These are phyloP conservation scores for Plasmodiophora brassicae DNA, from an alignment of 208 protist species.

Conservation along the genomic window DNA sequence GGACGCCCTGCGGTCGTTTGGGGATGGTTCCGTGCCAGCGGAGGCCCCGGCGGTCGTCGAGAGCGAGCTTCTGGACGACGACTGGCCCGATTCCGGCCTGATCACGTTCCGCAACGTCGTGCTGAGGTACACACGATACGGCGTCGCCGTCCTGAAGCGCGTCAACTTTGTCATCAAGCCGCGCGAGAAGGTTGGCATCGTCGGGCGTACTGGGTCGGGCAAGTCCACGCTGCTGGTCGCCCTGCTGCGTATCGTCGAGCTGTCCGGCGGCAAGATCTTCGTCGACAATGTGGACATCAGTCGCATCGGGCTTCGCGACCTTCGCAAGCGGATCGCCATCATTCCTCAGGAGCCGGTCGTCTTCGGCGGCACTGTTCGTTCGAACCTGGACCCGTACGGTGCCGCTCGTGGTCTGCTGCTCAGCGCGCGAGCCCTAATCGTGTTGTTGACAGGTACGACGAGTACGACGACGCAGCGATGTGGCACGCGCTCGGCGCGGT, in stretches of 20 bases:
- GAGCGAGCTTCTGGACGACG: background rate
- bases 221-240: slow-evolving; percentile 54
- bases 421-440: slow-evolving; percentile 68
- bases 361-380: slow-evolving; percentile 81
- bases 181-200: slow-evolving; percentile 54
- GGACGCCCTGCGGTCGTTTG: background rate
- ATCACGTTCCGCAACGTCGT: slow-evolving; percentile 5
- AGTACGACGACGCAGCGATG: slow-evolving; percentile 58
- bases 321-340: slow-evolving; percentile 83
- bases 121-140: slow-evolving; percentile 31
- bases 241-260: slow-evolving; percentile 48
- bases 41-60: background rate
- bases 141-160: slow-evolving; percentile 23
- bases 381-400: slow-evolving; percentile 82
- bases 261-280: slow-evolving; percentile 44
- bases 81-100: background rate
- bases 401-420: too few relatives aligned
- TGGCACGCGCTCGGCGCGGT: slow-evolving; percentile 57
- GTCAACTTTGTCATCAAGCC: background rate
- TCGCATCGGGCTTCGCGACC: slow-evolving; percentile 69
- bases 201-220: slow-evolving; percentile 57
- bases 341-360: slow-evolving; percentile 96
- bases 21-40: background rate
- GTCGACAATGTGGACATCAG: slow-evolving; percentile 83
- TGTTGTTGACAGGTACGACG: slow-evolving; percentile 52